Base-by-base conservation (phyloP, 1,284 basidiomycete genomes). In the Ustilago crameri region DNA sequence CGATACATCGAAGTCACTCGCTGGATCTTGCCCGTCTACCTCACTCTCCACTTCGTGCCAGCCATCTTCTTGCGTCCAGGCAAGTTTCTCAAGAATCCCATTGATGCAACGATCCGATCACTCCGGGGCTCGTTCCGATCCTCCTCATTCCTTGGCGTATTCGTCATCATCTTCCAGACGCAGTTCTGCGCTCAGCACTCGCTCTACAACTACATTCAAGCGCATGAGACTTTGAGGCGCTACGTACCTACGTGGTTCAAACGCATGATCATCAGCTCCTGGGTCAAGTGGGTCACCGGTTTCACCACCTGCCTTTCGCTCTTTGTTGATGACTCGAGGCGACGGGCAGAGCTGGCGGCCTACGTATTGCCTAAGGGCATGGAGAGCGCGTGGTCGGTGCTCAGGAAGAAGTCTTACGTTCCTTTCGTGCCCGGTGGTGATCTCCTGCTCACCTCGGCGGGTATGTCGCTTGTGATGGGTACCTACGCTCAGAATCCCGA, bases 381-480 rank as follows among this genome's bases (percentile, higher is more conserved):
- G 44, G 79, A 82, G 57, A 72, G 75, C 56, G 89, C 89, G 12
- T 98, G 95, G 94, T 87, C 90, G 1, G 88, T 90, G 74, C 89
- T 90, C 15, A 84, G 92, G 41, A 90, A 90, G 17, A 89, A 90
- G 67, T 90, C 91, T 0, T 89, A 88, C 84, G 90, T 95, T 22
- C 90, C 91, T 3, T 84, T 86, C 51, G 86, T 87, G 1, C 87
- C 84, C 83, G 88, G 84, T 87, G 92, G 79, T 86, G 92, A 79
- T 87, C 89, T 82, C 85, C 80, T 89, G 84, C 89, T 34, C 88
- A 91, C 84, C 84, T 87, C 74, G 18, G 85, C 90, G 44, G 93
- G 91, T 18, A 91, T 95, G 90, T 90, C 89, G 1, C 91, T 96
- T 90, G 91, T 95, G 23, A 95, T 96, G 93, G 91, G 85, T 62